phyloP scores from a whole-genome alignment of 2,329 filamentous ascomycete species.

The Podosphaera fusca region DNA sequence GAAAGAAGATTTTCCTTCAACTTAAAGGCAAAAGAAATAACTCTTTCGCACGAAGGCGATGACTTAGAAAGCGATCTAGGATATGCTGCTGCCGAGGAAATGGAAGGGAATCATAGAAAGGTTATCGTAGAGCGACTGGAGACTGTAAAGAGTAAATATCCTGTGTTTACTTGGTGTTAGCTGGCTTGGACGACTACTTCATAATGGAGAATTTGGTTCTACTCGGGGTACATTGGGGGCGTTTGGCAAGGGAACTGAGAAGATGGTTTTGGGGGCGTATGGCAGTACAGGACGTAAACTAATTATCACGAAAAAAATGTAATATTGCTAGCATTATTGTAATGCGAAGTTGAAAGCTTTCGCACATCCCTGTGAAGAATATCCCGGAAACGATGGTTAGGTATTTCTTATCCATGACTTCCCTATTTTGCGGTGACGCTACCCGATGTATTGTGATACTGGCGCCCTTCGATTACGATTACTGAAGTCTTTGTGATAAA shows the following conservation, averaged over 20 bases:
- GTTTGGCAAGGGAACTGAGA: neutral
- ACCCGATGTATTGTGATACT: too few relatives aligned
- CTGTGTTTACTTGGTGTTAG: conserved; percentile 93
- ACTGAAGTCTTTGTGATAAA: too few relatives aligned
- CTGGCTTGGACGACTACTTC: neutral
- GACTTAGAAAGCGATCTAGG: conserved; percentile 81
- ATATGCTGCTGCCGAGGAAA: conserved; percentile 79
- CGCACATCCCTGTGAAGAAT: too few relatives aligned
- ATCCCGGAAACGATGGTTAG: too few relatives aligned
- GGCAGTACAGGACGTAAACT: conserved; percentile 4
- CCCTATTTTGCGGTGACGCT: too few relatives aligned
- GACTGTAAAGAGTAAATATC: conserved; percentile 83
- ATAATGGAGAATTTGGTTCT: too few relatives aligned
- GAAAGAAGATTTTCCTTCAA: conserved; percentile 20
- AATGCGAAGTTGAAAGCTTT: too few relatives aligned
- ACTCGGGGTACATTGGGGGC: too few relatives aligned
- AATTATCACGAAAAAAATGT: too few relatives aligned
- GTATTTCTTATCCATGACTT: too few relatives aligned
- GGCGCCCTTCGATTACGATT: too few relatives aligned
- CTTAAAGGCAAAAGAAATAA: conserved; percentile 12
- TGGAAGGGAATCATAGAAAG: conserved; percentile 76
- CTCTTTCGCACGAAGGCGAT: conserved; percentile 36
- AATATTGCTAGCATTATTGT: too few relatives aligned
- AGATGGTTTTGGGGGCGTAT: conserved; percentile 9
- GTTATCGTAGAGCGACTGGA: conserved; percentile 94